Percentiles rank a stretch among this genome's conserved stretches.
Evolutionary conservation across 2,329 filamentous ascomycete species (phyloP).

Genomic region (Phialophora macrospora): DNA sequence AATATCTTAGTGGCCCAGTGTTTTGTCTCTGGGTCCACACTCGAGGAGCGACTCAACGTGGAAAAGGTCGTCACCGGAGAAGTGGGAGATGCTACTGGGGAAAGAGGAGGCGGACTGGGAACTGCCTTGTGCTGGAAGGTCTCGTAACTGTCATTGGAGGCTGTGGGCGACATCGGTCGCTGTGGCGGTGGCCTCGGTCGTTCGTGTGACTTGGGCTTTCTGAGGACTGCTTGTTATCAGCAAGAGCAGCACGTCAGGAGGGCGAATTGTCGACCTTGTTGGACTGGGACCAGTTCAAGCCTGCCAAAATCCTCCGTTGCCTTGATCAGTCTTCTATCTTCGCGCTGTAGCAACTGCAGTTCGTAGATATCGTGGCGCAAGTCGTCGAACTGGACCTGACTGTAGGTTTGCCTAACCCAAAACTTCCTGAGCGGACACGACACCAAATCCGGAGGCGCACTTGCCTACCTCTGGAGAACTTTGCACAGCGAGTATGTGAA

Average conservation of each 20-base stretch:
- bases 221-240: conserved; percentile 26
- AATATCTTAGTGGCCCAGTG: conserved; percentile 54
- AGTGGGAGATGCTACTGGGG: conserved; percentile 8
- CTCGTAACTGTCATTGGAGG: conserved; percentile 34
- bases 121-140: conserved; percentile 27
- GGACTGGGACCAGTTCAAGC: conserved; percentile 29
- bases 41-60: conserved; percentile 36
- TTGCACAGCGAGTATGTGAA: conserved; percentile 55
- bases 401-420: conserved; percentile 30
- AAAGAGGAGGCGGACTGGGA: conserved; percentile 31
- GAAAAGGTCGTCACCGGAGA: conserved; percentile 38
- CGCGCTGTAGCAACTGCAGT: conserved; percentile 29
- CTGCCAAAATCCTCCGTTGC: conserved; percentile 28
- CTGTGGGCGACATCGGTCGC: conserved; percentile 35
- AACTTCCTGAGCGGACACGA: conserved; percentile 18
- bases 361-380: conserved; percentile 36
- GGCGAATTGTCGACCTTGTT: conserved; percentile 17
- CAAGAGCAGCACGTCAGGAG: not conserved
- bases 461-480: conserved; percentile 53
- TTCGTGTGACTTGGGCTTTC: conserved; percentile 31
- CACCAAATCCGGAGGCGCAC: conserved; percentile 9
- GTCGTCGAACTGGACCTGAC: conserved; percentile 25
- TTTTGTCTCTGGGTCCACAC: conserved; percentile 34
- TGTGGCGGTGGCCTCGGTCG: conserved; percentile 26
- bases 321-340: conserved; percentile 29